These are phyloP conservation scores for Teratosphaeria epicoccoides DNA, from an alignment of 2,329 filamentous ascomycete genomes.

Conservation along the genomic window DNA sequence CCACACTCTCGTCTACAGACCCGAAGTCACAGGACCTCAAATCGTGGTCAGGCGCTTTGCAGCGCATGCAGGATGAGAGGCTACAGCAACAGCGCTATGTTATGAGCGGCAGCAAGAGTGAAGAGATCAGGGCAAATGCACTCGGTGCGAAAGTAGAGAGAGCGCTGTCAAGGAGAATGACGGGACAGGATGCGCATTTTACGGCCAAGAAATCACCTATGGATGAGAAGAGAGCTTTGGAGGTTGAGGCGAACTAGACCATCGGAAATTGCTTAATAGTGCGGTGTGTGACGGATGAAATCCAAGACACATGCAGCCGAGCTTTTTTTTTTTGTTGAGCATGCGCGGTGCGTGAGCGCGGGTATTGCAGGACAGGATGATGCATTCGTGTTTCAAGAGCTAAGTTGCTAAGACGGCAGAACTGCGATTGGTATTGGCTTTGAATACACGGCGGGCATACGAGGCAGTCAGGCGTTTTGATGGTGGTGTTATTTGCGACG, in stretches of 20 bases:
- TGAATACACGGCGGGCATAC: background rate
- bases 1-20: conserved; percentile 28
- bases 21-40: conserved; percentile 54
- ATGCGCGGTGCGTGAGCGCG: background rate
- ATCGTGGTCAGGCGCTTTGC: conserved; percentile 68
- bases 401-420: background rate
- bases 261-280: background rate
- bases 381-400: background rate
- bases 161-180: conserved; percentile 77
- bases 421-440: background rate
- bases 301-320: no score
- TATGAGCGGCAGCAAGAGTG: conserved; percentile 67
- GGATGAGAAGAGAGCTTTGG: conserved; percentile 9
- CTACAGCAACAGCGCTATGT: conserved; percentile 72
- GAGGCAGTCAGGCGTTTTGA: background rate
- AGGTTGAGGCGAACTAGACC: conserved; percentile 15
- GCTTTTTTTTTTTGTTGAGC: background rate
- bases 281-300: background rate
- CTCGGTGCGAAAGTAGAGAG: conserved; percentile 84
- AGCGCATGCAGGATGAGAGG: conserved; percentile 82
- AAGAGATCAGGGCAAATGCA: conserved; percentile 74
- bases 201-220: conserved; percentile 13
- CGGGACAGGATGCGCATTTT: conserved; percentile 78
- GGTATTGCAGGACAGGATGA: background rate
- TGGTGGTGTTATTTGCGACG: background rate